Percentiles rank a stretch among this genome's conserved stretches.
These are phyloP conservation scores for Lepidium africanum DNA, from an alignment of 345 rosid genomes.

Conservation along the genomic window DNA sequence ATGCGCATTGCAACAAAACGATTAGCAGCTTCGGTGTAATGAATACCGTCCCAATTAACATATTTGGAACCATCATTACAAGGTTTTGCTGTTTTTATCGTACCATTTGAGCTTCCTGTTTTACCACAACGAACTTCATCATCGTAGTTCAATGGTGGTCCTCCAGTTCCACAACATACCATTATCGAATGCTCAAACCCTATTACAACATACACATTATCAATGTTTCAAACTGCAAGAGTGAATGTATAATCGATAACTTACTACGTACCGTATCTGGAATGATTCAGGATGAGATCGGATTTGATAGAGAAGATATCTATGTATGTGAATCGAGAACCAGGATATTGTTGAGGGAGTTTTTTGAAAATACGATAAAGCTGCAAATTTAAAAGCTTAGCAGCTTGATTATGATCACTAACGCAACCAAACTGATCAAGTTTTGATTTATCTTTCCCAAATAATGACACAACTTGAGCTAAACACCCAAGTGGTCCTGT, in stretches of 20 bases:
- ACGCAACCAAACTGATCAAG: slow-evolving; percentile 40
- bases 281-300: slow-evolving; percentile 31
- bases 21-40: slow-evolving; percentile 90
- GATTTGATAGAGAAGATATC: slow-evolving; percentile 53
- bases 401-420: slow-evolving; percentile 39
- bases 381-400: slow-evolving; percentile 37
- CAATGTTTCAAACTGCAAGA: not conserved
- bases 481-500: slow-evolving; percentile 79
- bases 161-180: slow-evolving; percentile 95
- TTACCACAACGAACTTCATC: slow-evolving; percentile 55
- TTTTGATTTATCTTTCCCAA: slow-evolving; percentile 31
- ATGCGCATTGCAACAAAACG: slow-evolving; percentile 57
- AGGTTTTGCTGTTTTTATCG: slow-evolving; percentile 41
- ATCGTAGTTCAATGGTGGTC: slow-evolving; percentile 82
- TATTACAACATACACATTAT: slow-evolving; percentile 5
- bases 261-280: slow-evolving; percentile 32
- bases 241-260: not conserved
- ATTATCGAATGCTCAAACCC: slow-evolving; percentile 87
- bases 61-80: slow-evolving; percentile 73
- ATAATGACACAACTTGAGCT: slow-evolving; percentile 27
- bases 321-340: slow-evolving; percentile 37
- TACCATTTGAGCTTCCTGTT: slow-evolving; percentile 55
- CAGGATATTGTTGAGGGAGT: slow-evolving; percentile 32
- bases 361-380: slow-evolving; percentile 26
- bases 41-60: slow-evolving; percentile 94